Evolutionary conservation across 2,329 filamentous ascomycete species (phyloP), one percentile per base, ranked within the genome.

Genomic region (Paecilomyces sp.): DNA sequence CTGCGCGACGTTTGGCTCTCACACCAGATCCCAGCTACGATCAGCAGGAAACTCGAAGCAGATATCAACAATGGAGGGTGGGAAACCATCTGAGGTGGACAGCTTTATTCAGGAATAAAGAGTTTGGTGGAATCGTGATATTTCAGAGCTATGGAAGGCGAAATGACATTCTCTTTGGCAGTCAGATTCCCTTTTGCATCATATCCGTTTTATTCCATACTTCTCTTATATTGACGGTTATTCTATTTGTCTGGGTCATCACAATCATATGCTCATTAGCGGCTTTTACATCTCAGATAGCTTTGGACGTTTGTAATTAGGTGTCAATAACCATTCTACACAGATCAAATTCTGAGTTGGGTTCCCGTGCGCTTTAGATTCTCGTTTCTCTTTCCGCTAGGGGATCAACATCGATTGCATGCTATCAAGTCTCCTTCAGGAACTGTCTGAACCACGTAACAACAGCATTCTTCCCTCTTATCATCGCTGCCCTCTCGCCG

Each of bases 21-120:
- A 56, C 92, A 97, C 68, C 88, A 89, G 3, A 86, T 99, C 30
- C 92, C 92, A 36, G 95, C 90, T 65, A 87, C 91, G 54, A 96
- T 99, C 71, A 90, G 89, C 64, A 83, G 94, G 65, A 93, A 91
- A 75, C 76, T 99, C 65, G 94, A 99, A 79, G 89, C 91, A 13
- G 94, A 99, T 74, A 91, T 97, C 53, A 99, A 99, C 71, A 97
- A 91, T 68, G 94, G 94, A 0, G 94, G 94, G 0, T 99, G 94
- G 94, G 94, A 99, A 79, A 97, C 73, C 59, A 73, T 77, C 22
- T 77, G 67, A 70, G 9, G 9, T 47, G 41, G 41, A 18, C 18
- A 18, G n/a, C 41, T 47, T n/a, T 47, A 53, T 22, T 22, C 4
- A 25, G 25, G 22, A 30, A 53, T 53, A 11, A 53, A 53, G 22